Evolutionary conservation across 2,329 filamentous ascomycete species (phyloP).

Genomic region (Penicillium sp.): DNA sequence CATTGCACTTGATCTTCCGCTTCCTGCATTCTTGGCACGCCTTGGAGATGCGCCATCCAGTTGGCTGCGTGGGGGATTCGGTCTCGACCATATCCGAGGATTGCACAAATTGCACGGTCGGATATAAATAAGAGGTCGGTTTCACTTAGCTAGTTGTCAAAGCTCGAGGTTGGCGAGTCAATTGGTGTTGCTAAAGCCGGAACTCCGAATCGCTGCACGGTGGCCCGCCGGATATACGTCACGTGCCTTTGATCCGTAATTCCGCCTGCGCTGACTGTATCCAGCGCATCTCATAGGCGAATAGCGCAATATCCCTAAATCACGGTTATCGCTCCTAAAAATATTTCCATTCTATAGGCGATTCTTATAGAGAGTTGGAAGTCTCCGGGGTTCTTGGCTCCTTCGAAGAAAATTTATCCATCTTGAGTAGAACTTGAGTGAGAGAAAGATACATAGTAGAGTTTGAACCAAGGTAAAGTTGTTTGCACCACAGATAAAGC

Average conservation of each 20-base stretch:
- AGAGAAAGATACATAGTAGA: too few relatives aligned
- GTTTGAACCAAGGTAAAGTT: too few relatives aligned
- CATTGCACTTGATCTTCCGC: constrained; percentile 49
- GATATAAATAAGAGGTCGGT: neutral
- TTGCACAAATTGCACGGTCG: neutral
- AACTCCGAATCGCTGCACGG: neutral
- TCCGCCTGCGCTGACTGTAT: neutral
- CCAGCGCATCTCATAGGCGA: neutral
- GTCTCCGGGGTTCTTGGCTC: too few relatives aligned
- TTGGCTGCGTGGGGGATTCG: constrained; percentile 20
- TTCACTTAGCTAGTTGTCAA: neutral
- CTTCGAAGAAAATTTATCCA: too few relatives aligned
- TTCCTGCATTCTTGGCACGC: constrained; percentile 49
- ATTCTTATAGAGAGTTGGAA: too few relatives aligned
- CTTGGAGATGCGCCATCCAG: constrained; percentile 43
- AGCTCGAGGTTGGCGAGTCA: neutral
- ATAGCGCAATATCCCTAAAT: too few relatives aligned
- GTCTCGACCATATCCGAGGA: constrained; percentile 33
- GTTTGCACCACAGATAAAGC: too few relatives aligned
- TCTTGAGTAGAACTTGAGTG: too few relatives aligned
- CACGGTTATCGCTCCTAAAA: too few relatives aligned
- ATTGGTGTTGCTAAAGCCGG: constrained; percentile 1
- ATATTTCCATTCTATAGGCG: too few relatives aligned
- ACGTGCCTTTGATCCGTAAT: constrained; percentile 20
- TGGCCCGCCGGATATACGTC: constrained; percentile 19